phyloP scores from a whole-genome alignment of 805 yeast species.

The Saccharomycopsis sp. region DNA sequence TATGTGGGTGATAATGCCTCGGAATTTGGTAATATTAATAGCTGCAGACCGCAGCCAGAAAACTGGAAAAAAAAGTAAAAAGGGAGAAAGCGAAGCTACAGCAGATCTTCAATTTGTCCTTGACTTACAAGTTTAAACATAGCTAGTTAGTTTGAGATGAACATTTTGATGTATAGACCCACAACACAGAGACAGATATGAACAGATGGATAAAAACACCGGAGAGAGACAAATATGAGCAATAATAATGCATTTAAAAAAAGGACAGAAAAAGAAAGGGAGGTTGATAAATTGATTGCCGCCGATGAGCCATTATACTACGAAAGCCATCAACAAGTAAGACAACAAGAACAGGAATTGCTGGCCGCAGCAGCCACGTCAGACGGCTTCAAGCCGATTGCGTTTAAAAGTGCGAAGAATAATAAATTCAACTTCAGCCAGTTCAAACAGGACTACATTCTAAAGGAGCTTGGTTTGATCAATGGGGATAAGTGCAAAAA shows the following conservation, averaged over 20 bases:
- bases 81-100: not conserved
- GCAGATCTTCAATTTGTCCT: not conserved
- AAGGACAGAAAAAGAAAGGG: slow-evolving; percentile 5
- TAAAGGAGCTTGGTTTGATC: slow-evolving; percentile 6
- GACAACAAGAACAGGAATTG: not conserved
- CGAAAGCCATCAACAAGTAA: not conserved
- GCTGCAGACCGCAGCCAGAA: no score
- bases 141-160: not conserved
- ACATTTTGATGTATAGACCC: not conserved
- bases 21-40: no score
- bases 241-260: no score
- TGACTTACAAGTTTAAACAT: not conserved
- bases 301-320: slow-evolving; percentile 12
- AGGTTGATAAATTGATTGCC: slow-evolving; percentile 6
- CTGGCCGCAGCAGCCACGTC: not conserved
- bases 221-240: not conserved
- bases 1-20: not conserved
- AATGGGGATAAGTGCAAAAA: not conserved
- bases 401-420: slow-evolving; percentile 8
- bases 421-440: slow-evolving; percentile 14
- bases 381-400: slow-evolving; percentile 10
- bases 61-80: not conserved
- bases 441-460: slow-evolving; percentile 11
- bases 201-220: not conserved
- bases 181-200: not conserved